Evolutionary conservation across 1,284 basidiomycete genomes (phyloP).

Genomic region (Lignosus rhinocerotis): DNA sequence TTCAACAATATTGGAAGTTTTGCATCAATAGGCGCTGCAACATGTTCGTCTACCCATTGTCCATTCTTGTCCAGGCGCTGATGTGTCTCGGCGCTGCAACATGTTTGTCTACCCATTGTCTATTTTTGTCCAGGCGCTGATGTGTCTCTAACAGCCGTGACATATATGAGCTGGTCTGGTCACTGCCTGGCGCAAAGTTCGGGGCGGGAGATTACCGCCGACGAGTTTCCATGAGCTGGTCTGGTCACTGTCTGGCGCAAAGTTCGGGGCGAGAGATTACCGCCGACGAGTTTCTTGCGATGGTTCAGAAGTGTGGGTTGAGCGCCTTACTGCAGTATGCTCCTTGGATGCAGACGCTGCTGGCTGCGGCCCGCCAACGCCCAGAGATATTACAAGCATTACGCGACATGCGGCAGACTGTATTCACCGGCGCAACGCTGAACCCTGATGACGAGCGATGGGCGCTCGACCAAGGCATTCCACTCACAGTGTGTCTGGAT

Average conservation of each 20-base stretch:
- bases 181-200: conserved; percentile 33
- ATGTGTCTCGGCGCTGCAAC: conserved; percentile 36
- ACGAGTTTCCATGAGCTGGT: conserved; percentile 31
- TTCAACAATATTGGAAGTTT: conserved; percentile 26
- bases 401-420: conserved; percentile 30
- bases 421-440: conserved; percentile 31
- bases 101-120: conserved; percentile 20
- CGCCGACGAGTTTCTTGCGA: conserved; percentile 32
- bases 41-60: conserved; percentile 23
- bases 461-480: conserved; percentile 27
- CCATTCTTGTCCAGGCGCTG: not conserved
- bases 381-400: conserved; percentile 27
- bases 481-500: conserved; percentile 20
- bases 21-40: conserved; percentile 32
- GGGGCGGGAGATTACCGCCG: conserved; percentile 30
- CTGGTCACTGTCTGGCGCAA: conserved; percentile 31
- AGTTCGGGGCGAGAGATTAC: conserved; percentile 33
- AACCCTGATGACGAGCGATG: conserved; percentile 31
- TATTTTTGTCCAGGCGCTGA: not conserved
- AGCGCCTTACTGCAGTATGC: conserved; percentile 34
- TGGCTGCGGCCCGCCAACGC: conserved; percentile 28
- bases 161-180: conserved; percentile 28
- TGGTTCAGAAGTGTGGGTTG: conserved; percentile 32
- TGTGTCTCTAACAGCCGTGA: conserved; percentile 24
- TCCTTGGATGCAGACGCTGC: conserved; percentile 32